These are phyloP conservation scores for Salix exigua DNA, from an alignment of 345 rosid genomes.

Conservation along the genomic window DNA sequence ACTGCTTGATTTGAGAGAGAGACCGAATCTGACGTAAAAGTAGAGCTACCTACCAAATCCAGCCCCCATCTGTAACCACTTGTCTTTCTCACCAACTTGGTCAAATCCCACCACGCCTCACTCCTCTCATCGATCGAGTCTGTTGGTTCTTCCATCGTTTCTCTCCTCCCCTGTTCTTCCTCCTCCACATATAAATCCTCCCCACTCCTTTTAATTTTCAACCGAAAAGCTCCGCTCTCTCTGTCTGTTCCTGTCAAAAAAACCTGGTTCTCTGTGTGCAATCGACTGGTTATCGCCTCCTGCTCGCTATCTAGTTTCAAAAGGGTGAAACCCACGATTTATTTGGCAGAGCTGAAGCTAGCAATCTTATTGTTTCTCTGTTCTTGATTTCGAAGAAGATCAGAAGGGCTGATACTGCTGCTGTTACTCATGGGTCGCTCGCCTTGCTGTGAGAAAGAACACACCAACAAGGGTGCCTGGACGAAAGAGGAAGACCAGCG, in stretches of 20 bases:
- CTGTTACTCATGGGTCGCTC: slow-evolving; percentile 67
- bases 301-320: background rate
- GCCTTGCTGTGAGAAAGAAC: slow-evolving; percentile 85
- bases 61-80: slow-evolving; percentile 43
- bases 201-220: background rate
- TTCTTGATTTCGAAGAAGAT: background rate
- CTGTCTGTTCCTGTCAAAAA: background rate
- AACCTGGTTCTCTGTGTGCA: background rate
- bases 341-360: background rate
- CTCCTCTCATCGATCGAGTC: slow-evolving; percentile 15
- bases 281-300: background rate
- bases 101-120: slow-evolving; percentile 30
- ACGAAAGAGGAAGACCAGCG: slow-evolving; percentile 85
- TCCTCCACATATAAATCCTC: background rate
- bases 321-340: background rate
- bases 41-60: slow-evolving; percentile 57
- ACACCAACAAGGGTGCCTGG: slow-evolving; percentile 93
- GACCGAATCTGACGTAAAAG: slow-evolving; percentile 38
- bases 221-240: background rate
- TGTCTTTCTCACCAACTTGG: slow-evolving; percentile 54
- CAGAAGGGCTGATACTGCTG: background rate
- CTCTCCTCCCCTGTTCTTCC: slow-evolving; percentile 3
- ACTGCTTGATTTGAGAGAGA: background rate
- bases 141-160: slow-evolving; percentile 3
- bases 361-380: background rate